phyloP scores from a whole-genome alignment of 2,329 filamentous ascomycete genomes.

The Fonsecaea multimorphosa region DNA sequence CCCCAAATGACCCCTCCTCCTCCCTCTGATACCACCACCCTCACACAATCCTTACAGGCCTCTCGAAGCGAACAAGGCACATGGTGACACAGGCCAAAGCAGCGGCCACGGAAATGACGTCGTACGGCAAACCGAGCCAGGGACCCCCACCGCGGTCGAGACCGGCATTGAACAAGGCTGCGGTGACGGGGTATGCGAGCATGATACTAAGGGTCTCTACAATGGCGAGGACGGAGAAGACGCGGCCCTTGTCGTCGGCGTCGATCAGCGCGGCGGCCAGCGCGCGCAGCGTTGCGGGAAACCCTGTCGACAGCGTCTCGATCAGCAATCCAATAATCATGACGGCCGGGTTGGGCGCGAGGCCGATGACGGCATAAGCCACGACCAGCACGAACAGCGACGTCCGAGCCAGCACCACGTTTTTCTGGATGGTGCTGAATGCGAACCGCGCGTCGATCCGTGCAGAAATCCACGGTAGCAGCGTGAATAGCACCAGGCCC shows the following conservation, averaged over 20 bases:
- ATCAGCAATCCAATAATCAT: constrained; percentile 55
- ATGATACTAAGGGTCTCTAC: constrained; percentile 56
- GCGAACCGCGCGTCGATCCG: constrained; percentile 47
- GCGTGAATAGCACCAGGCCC: constrained; percentile 54
- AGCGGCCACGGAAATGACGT: constrained; percentile 20
- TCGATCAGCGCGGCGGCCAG: constrained; percentile 57
- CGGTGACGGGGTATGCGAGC: constrained; percentile 55
- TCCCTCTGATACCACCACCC: not conserved
- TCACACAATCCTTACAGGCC: constrained; percentile 12
- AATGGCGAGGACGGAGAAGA: constrained; percentile 58
- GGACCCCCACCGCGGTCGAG: constrained; percentile 51
- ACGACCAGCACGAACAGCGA: constrained; percentile 54
- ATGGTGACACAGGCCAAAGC: constrained; percentile 13
- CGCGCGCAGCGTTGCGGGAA: constrained; percentile 54
- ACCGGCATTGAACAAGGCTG: constrained; percentile 54
- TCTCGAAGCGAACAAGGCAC: constrained; percentile 28
- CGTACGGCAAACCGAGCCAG: constrained; percentile 58
- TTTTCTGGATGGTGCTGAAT: constrained; percentile 50
- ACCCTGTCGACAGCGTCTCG: constrained; percentile 57
- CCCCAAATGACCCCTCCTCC: too few relatives aligned
- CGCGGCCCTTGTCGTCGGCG: constrained; percentile 55
- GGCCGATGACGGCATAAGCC: constrained; percentile 54
- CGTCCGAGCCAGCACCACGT: constrained; percentile 54
- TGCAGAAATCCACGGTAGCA: constrained; percentile 52
- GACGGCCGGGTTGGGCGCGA: constrained; percentile 51